Percentiles rank a stretch among this genome's conserved stretches.
Conservation (phyloP, 2,329 filamentous ascomycete genomes). For the Helminthosporium solani region DNA sequence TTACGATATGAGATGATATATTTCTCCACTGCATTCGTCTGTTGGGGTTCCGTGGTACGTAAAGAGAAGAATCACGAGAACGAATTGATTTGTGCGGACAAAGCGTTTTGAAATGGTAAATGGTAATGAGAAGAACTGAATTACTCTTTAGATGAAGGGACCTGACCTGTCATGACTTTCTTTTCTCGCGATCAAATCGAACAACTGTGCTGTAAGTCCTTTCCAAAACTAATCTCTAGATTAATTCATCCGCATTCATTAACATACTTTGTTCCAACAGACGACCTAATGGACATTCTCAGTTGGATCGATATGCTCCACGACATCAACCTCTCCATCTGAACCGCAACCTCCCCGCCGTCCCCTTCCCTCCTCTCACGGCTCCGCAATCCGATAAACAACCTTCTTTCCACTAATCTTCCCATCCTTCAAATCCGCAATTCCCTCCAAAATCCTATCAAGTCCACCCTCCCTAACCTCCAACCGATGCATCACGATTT, state of each 20-base stretch:
- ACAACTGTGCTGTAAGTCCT: background rate
- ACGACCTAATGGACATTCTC: background rate
- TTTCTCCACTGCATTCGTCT: too few species aligned
- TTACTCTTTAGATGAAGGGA: background rate
- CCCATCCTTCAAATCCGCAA: slow-evolving; percentile 19
- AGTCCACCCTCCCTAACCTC: slow-evolving; percentile 19
- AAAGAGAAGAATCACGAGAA: too few species aligned
- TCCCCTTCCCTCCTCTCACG: background rate
- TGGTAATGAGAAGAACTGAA: background rate
- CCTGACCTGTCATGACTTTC: background rate
- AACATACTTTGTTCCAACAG: too few species aligned
- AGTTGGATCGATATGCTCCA: background rate
- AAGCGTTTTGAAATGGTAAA: background rate
- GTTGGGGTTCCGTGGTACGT: too few species aligned
- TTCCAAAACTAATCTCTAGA: too few species aligned
- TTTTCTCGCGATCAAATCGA: background rate
- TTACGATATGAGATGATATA: too few species aligned
- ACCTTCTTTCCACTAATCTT: slow-evolving; percentile 24
- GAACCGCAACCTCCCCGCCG: background rate
- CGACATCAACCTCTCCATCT: background rate
- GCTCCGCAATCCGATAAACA: slow-evolving; percentile 17
- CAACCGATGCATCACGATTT: slow-evolving; percentile 17
- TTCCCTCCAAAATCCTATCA: slow-evolving; percentile 14
- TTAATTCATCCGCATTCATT: too few species aligned
- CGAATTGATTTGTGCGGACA: background rate